Percentiles rank a stretch among this genome's conserved stretches.
Evolutionary conservation across 768 basidiomycete genomes (phyloP).

Genomic region (Clitopilus hobsonii): DNA sequence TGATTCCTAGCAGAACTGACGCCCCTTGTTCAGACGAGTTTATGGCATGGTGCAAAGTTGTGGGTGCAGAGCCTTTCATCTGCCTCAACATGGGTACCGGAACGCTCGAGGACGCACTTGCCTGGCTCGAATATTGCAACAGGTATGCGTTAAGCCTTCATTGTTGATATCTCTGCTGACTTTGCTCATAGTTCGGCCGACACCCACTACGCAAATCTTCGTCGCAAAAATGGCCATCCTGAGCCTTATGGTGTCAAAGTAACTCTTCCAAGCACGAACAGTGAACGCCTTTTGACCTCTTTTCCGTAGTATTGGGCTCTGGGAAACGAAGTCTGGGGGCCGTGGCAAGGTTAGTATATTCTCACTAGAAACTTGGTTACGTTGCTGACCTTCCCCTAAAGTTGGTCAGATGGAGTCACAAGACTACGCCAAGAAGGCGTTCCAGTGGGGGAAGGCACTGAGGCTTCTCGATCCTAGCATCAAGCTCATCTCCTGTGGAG

Average conservation of each 20-base stretch:
- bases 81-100: constrained; percentile 65
- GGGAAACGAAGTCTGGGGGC: constrained; percentile 55
- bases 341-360: constrained; percentile 37
- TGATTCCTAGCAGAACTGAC: not conserved
- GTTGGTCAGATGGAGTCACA: constrained; percentile 52
- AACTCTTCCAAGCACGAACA: not conserved
- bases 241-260: constrained; percentile 51
- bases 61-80: constrained; percentile 53
- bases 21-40: constrained; percentile 33
- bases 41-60: constrained; percentile 47
- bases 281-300: not conserved
- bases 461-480: constrained; percentile 52
- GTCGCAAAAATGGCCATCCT: constrained; percentile 51
- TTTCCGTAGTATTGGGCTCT: constrained; percentile 30
- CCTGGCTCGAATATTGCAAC: constrained; percentile 63
- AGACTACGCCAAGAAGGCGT: constrained; percentile 53
- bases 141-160: constrained; percentile 30
- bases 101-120: constrained; percentile 53
- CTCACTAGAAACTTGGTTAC: not conserved
- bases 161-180: not conserved
- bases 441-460: constrained; percentile 59
- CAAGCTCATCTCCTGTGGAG: constrained; percentile 52
- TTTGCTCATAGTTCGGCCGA: constrained; percentile 29
- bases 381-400: constrained; percentile 6
- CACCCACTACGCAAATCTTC: constrained; percentile 50